phyloP scores from a whole-genome alignment of 2,329 filamentous ascomycete genomes.

The Monosporascus cannonballus region DNA sequence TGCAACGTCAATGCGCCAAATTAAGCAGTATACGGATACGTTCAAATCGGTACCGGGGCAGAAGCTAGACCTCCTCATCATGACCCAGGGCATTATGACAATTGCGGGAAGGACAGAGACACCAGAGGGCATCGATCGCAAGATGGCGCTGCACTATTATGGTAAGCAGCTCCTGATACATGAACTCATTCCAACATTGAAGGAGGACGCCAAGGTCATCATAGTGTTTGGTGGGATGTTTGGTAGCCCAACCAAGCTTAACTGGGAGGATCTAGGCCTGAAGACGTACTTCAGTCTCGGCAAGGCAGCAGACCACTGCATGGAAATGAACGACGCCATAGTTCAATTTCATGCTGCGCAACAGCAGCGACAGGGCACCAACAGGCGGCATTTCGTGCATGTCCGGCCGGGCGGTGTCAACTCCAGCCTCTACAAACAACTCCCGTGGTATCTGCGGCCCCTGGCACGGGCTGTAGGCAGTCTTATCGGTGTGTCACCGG shows the following conservation, averaged over 20 bases:
- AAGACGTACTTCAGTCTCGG: conserved; percentile 26
- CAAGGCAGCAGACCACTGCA: conserved; percentile 30
- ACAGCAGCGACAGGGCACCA: conserved; percentile 12
- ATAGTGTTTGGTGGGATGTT: conserved; percentile 28
- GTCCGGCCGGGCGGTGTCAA: conserved; percentile 33
- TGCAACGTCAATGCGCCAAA: conserved; percentile 27
- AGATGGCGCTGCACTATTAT: conserved; percentile 41
- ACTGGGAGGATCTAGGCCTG: conserved; percentile 35
- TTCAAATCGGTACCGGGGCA: conserved; percentile 18
- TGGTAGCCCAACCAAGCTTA: conserved; percentile 28
- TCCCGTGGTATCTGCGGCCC: conserved; percentile 26
- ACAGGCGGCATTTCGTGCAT: conserved; percentile 30
- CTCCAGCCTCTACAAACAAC: conserved; percentile 20
- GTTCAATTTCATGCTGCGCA: conserved; percentile 27
- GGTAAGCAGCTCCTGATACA: conserved; percentile 36
- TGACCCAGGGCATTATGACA: conserved; percentile 33
- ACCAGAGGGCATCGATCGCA: conserved; percentile 37
- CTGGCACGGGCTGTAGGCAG: conserved; percentile 4
- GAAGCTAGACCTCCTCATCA: conserved; percentile 31
- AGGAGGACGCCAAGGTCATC: conserved; percentile 30
- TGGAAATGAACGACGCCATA: conserved; percentile 33
- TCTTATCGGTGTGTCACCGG: conserved; percentile 18
- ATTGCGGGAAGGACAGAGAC: conserved; percentile 32
- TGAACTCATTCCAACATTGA: conserved; percentile 32
- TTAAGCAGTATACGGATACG: conserved; percentile 27